Evolutionary conservation across 2,329 filamentous ascomycete species (phyloP).

Genomic region (Colletotrichum orchidophilum): DNA sequence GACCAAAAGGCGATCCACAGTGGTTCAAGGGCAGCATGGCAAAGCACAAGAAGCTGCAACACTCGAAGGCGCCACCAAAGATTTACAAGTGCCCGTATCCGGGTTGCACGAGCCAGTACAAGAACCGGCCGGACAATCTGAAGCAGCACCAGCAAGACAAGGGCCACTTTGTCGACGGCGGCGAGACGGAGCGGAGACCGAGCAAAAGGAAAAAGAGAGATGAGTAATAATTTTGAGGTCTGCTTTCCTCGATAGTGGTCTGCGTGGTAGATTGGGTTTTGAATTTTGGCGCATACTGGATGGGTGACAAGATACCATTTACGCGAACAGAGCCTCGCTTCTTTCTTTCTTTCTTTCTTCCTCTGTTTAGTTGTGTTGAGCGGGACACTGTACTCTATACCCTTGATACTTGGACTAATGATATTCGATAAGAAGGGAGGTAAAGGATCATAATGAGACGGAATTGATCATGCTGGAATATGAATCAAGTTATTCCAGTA

Average conservation of each 20-base stretch:
- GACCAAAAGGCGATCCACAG: constrained; percentile 64
- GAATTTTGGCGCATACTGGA: background rate
- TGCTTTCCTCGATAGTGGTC: constrained; percentile 2
- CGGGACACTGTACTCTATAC: background rate
- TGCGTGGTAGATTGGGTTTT: background rate
- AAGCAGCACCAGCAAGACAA: constrained; percentile 66
- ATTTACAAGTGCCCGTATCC: constrained; percentile 64
- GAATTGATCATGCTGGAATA: background rate
- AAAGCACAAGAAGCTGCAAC: constrained; percentile 65
- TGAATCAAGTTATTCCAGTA: background rate
- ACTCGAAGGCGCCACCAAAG: constrained; percentile 57
- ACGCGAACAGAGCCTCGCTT: background rate
- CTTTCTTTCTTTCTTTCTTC: background rate
- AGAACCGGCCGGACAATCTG: constrained; percentile 65
- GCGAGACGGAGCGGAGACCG: constrained; percentile 48
- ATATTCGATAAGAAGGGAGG: background rate
- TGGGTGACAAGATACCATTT: background rate
- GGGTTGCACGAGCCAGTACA: constrained; percentile 64
- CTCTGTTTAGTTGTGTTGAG: background rate
- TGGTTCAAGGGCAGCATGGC: constrained; percentile 69
- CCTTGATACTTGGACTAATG: background rate
- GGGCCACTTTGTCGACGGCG: constrained; percentile 60
- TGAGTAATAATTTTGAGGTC: constrained; percentile 12
- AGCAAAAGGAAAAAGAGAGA: constrained; percentile 58
- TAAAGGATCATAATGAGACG: background rate